Conservation (phyloP, 2,329 filamentous ascomycete genomes). For the Colletotrichum gigasporum region DNA sequence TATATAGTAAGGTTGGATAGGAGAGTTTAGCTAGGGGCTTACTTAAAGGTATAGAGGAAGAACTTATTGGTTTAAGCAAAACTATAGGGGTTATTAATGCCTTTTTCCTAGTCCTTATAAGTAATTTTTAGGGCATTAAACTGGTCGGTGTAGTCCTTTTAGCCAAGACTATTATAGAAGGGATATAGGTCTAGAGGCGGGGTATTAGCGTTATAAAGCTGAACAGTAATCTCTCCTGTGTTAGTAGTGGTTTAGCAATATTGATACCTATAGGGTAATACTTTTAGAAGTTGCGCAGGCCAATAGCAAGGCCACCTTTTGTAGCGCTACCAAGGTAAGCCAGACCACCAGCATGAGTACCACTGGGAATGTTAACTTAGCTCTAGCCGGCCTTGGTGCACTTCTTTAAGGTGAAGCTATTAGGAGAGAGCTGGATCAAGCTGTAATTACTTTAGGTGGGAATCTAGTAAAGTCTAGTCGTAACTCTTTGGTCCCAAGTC, state of each 20-base stretch:
- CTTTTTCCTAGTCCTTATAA: conserved; percentile 69
- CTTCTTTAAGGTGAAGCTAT: conserved; percentile 70
- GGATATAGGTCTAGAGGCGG: conserved; percentile 65
- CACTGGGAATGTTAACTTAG: conserved; percentile 67
- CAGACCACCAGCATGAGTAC: conserved; percentile 63
- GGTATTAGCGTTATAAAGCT: conserved; percentile 67
- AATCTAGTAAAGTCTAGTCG: conserved; percentile 62
- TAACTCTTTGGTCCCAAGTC: conserved; percentile 57
- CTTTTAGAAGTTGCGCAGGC: conserved; percentile 71
- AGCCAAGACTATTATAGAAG: conserved; percentile 66
- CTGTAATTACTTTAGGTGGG: conserved; percentile 68
- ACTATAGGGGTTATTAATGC: conserved; percentile 65
- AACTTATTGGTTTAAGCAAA: conserved; percentile 68
- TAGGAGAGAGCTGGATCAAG: conserved; percentile 65
- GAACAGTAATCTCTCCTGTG: conserved; percentile 62
- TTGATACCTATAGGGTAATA: conserved; percentile 68
- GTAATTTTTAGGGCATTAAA: conserved; percentile 70
- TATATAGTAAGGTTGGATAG: conserved; percentile 54
- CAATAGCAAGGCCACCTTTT: conserved; percentile 66
- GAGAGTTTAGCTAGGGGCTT: conserved; percentile 58
- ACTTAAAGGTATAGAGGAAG: conserved; percentile 60
- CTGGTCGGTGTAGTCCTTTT: conserved; percentile 65
- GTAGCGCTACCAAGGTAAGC: conserved; percentile 68
- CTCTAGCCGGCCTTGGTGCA: conserved; percentile 64
- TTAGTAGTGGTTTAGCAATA: conserved; percentile 60